Evolutionary conservation across 176 grass and related monocot species (phyloP).

Genomic region (Oryza punctata): DNA sequence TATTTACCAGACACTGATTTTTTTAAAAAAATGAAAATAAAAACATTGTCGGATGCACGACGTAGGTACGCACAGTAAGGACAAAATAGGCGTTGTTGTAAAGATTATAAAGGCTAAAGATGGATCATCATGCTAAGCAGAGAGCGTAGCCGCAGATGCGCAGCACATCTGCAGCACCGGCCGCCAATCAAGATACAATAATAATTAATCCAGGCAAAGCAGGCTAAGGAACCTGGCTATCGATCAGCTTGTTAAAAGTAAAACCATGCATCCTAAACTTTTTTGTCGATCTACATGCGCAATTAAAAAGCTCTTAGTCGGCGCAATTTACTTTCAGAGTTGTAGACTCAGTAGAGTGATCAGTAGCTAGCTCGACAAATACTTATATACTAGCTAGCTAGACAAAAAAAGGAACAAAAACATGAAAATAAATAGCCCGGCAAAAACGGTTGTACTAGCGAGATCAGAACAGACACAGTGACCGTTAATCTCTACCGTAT

Average conservation of each 20-base stretch:
- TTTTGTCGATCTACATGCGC: slow-evolving; percentile 23
- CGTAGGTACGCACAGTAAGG: neutral
- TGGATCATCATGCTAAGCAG: neutral
- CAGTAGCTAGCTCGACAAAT: neutral
- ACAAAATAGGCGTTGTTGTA: slow-evolving; percentile 61
- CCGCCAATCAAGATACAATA: slow-evolving; percentile 16
- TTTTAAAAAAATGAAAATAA: neutral
- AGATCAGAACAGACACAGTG: too few species aligned
- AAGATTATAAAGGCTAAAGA: slow-evolving; percentile 48
- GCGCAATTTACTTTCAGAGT: neutral
- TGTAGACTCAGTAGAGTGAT: neutral
- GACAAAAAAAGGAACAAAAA: neutral
- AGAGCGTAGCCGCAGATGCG: slow-evolving; percentile 31
- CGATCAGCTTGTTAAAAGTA: neutral
- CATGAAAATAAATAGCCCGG: too few species aligned
- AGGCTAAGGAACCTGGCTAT: slow-evolving; percentile 29
- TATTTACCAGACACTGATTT: neutral
- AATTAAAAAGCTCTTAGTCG: neutral
- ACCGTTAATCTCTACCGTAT: too few species aligned
- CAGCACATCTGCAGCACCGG: slow-evolving; percentile 43
- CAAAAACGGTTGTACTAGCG: too few species aligned
- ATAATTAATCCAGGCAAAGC: slow-evolving; percentile 34
- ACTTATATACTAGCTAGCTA: neutral
- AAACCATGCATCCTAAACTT: neutral
- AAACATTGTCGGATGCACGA: neutral